Evolutionary conservation across 2,329 filamentous ascomycete genomes (phyloP).

Genomic region (Aspergillus ruber): DNA sequence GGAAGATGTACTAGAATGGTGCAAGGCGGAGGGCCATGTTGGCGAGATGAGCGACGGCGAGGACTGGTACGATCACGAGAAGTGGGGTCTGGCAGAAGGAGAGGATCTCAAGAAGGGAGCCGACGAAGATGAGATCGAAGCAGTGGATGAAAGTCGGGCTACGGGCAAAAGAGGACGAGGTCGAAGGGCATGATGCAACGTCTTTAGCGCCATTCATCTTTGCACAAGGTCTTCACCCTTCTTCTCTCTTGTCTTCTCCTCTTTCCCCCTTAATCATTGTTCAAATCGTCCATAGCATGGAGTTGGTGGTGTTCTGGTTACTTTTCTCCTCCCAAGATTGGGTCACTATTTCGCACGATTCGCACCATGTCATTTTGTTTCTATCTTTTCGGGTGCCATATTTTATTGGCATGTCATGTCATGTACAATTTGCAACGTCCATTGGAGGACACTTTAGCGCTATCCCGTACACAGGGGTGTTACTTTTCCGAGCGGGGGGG

Average conservation of each 20-base stretch:
- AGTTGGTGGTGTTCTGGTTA: slow-evolving; percentile 22
- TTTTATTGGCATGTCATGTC: slow-evolving; percentile 1
- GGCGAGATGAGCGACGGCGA: slow-evolving; percentile 63
- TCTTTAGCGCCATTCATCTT: too few relatives aligned
- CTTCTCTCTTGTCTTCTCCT: neutral
- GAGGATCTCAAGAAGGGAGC: slow-evolving; percentile 56
- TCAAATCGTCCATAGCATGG: slow-evolving; percentile 20
- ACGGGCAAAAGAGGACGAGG: slow-evolving; percentile 35
- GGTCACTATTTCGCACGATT: neutral
- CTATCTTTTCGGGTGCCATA: neutral
- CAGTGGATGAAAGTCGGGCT: slow-evolving; percentile 35
- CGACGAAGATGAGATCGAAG: slow-evolving; percentile 55
- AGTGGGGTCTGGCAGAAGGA: slow-evolving; percentile 51
- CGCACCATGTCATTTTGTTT: neutral
- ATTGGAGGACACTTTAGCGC: neutral
- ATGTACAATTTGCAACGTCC: neutral
- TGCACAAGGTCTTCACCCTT: neutral
- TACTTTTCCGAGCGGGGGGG: neutral
- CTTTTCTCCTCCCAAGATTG: neutral
- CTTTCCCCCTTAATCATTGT: slow-evolving; percentile 1
- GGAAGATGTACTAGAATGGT: slow-evolving; percentile 53
- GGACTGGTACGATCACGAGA: slow-evolving; percentile 60
- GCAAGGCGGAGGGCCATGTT: slow-evolving; percentile 57
- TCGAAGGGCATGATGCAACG: slow-evolving; percentile 24
- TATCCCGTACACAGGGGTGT: neutral